Percentiles rank a stretch among this genome's conserved stretches.
phyloP scores from a whole-genome alignment of 1,139 yeast genomes.

The Candida buenavistaensis region DNA sequence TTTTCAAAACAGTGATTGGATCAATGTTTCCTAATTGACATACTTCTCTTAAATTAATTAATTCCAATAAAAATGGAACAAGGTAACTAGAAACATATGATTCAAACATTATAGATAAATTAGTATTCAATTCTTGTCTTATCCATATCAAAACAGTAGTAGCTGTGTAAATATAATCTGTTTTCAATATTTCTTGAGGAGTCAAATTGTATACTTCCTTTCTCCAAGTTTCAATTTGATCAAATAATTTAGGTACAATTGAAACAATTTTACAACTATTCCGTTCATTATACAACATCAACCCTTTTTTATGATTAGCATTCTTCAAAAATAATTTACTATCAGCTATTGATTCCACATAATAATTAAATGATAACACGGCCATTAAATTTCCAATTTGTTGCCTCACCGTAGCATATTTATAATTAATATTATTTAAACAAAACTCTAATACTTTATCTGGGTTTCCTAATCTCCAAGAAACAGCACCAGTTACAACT shows the following conservation, averaged over 20 bases:
- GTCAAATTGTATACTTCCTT: slow-evolving; percentile 28
- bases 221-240: slow-evolving; percentile 46
- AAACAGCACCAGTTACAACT: slow-evolving; percentile 52
- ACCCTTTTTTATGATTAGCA: slow-evolving; percentile 26
- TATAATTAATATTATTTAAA: slow-evolving; percentile 53
- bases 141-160: slow-evolving; percentile 48
- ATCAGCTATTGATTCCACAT: slow-evolving; percentile 48
- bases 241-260: slow-evolving; percentile 38
- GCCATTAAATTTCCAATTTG: slow-evolving; percentile 69
- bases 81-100: slow-evolving; percentile 42
- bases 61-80: slow-evolving; percentile 68
- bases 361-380: slow-evolving; percentile 53
- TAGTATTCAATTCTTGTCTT: slow-evolving; percentile 40
- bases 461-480: slow-evolving; percentile 59
- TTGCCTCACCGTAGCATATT: slow-evolving; percentile 75
- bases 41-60: slow-evolving; percentile 76
- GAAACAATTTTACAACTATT: slow-evolving; percentile 26
- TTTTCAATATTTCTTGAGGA: slow-evolving; percentile 48
- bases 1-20: slow-evolving; percentile 54
- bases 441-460: slow-evolving; percentile 50
- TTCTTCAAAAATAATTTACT: slow-evolving; percentile 44
- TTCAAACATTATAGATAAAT: slow-evolving; percentile 42
- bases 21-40: slow-evolving; percentile 70
- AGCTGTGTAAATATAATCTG: slow-evolving; percentile 49
- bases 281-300: slow-evolving; percentile 25